Percentiles rank a stretch among this genome's conserved stretches.
phyloP scores from a whole-genome alignment of 257 asterid species.

The Paulownia fortunei region DNA sequence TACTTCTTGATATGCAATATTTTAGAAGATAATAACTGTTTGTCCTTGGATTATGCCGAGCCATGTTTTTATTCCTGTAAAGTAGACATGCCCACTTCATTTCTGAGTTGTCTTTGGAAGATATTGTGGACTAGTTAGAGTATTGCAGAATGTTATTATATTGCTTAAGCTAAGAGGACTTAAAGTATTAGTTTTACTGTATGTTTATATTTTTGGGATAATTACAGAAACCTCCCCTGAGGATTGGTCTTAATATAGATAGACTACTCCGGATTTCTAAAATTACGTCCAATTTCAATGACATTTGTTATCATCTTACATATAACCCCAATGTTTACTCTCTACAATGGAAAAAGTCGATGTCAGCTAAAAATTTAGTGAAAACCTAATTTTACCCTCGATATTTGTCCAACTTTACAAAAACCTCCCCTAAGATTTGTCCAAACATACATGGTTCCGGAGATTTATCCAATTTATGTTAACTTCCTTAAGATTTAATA shows the following conservation, averaged over 20 bases:
- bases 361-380: no score
- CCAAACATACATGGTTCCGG: background rate
- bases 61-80: background rate
- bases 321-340: no score
- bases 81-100: slow-evolving; percentile 4
- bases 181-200: background rate
- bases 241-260: background rate
- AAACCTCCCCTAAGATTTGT: background rate
- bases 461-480: background rate
- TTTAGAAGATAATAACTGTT: background rate
- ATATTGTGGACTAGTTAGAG: background rate
- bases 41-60: slow-evolving; percentile 4
- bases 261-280: background rate
- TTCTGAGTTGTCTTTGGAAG: slow-evolving; percentile 5
- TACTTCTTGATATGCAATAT: slow-evolving; percentile 17
- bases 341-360: no score
- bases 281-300: background rate
- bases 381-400: no score
- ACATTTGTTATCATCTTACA: background rate
- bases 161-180: slow-evolving; percentile 26
- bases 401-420: no score
- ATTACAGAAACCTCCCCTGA: background rate
- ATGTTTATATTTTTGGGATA: background rate
- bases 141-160: background rate
- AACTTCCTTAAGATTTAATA: background rate